Evolutionary conservation across 441 rosid species (phyloP).

Genomic region (Eruca vesicaria): DNA sequence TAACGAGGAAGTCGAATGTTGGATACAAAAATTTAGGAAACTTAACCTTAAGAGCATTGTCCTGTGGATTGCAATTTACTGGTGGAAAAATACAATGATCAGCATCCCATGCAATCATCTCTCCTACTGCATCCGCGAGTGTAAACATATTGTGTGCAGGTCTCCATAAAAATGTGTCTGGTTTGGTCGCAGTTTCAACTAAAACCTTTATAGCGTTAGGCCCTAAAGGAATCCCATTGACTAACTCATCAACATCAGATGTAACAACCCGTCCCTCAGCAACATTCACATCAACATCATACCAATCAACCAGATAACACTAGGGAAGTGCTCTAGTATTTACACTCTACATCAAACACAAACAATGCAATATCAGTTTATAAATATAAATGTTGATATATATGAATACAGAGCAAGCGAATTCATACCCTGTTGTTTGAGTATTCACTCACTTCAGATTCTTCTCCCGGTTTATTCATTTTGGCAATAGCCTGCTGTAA

Average conservation of each 20-base stretch:
- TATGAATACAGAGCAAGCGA: background rate
- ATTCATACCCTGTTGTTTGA: background rate
- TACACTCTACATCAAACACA: background rate
- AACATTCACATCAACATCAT: background rate
- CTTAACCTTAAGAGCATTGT: background rate
- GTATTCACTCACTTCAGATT: background rate
- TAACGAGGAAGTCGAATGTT: background rate
- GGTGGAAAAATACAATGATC: background rate
- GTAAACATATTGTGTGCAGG: background rate
- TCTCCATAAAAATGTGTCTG: background rate
- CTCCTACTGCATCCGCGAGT: background rate
- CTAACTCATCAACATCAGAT: background rate
- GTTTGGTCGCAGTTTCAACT: background rate
- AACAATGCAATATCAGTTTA: background rate
- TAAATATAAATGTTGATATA: background rate
- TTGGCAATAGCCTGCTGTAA: background rate
- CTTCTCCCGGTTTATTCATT: background rate
- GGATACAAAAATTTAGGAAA: background rate
- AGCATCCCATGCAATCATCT: background rate
- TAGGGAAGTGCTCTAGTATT: background rate
- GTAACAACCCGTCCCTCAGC: background rate
- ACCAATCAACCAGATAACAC: background rate
- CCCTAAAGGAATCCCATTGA: background rate
- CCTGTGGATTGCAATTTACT: background rate
- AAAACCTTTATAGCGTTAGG: background rate